phyloP scores from a whole-genome alignment of 306 rosid genomes.

The Crotalaria pallida region DNA sequence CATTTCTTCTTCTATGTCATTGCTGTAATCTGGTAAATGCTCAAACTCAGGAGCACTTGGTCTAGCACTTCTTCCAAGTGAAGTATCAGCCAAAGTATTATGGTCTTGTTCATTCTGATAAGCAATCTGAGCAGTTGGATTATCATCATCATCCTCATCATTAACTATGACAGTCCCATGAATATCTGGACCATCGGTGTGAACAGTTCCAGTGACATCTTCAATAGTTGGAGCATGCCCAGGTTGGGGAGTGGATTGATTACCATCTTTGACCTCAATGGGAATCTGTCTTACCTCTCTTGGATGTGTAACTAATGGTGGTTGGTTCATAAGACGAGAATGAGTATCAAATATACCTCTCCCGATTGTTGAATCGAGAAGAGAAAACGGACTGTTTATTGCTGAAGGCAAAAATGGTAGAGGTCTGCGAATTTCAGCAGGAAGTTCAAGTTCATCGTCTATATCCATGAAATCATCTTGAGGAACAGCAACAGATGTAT shows the following conservation, averaged over 20 bases:
- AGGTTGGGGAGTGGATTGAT: slow-evolving; percentile 47
- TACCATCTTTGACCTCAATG: slow-evolving; percentile 65
- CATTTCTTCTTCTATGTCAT: slow-evolving; percentile 97
- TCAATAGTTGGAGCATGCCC: slow-evolving; percentile 52
- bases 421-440: slow-evolving; percentile 38
- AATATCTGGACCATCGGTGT: slow-evolving; percentile 40
- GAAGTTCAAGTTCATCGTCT: slow-evolving; percentile 44
- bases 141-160: slow-evolving; percentile 51
- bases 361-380: slow-evolving; percentile 40
- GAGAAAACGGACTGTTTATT: slow-evolving; percentile 48
- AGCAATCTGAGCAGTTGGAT: slow-evolving; percentile 31
- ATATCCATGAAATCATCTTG: slow-evolving; percentile 81
- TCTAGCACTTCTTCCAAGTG: slow-evolving; percentile 29
- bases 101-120: slow-evolving; percentile 26
- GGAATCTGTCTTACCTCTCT: slow-evolving; percentile 85
- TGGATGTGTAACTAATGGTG: slow-evolving; percentile 65
- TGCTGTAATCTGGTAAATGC: slow-evolving; percentile 42
- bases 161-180: slow-evolving; percentile 47
- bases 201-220: slow-evolving; percentile 60
- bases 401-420: slow-evolving; percentile 42
- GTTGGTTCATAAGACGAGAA: slow-evolving; percentile 29
- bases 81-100: slow-evolving; percentile 28
- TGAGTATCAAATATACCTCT: slow-evolving; percentile 35
- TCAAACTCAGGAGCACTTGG: slow-evolving; percentile 56
- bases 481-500: slow-evolving; percentile 37